A percentile compares a stretch with the other conserved stretches of the same genome.
Evolutionary conservation across 2,329 filamentous ascomycete species (phyloP).

Genomic region (Ilyonectria destructans): DNA sequence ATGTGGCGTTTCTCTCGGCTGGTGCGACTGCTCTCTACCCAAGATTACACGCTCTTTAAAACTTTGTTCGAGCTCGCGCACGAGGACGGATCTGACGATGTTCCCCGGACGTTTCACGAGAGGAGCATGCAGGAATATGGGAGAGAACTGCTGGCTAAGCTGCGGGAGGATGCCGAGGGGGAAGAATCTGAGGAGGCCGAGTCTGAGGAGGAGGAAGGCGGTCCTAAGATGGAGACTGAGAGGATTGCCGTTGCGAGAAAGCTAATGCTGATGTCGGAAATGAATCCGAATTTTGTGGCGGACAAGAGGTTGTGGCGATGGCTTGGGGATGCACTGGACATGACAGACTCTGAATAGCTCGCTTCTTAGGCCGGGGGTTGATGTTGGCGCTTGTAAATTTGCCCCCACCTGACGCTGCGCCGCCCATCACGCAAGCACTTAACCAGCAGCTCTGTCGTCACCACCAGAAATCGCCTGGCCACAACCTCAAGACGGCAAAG

Average conservation of each 20-base stretch:
- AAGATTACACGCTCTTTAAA: constrained; percentile 40
- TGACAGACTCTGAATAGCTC: constrained; percentile 1
- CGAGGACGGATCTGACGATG: constrained; percentile 17
- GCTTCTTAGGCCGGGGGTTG: constrained; percentile 2
- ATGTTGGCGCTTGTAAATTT: no score
- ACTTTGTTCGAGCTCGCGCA: constrained; percentile 38
- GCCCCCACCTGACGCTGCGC: no score
- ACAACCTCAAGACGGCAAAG: no score
- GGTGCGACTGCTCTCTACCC: constrained; percentile 39
- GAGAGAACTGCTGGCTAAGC: constrained; percentile 25
- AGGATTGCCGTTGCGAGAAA: constrained; percentile 23
- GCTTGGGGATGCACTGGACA: constrained; percentile 14
- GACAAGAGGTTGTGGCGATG: constrained; percentile 19
- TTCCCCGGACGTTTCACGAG: constrained; percentile 32
- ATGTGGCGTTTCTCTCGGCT: constrained; percentile 43
- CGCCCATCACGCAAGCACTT: no score
- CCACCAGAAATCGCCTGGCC: no score
- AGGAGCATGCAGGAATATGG: constrained; percentile 21
- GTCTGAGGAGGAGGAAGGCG: background rate
- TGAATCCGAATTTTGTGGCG: constrained; percentile 20
- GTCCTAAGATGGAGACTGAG: background rate
- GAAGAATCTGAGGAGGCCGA: constrained; percentile 6
- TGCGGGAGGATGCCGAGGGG: constrained; percentile 35
- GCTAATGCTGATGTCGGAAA: constrained; percentile 18
- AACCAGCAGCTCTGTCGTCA: no score